phyloP scores from a whole-genome alignment of 148 eudicot genomes.

The Rhododendron simsii region DNA sequence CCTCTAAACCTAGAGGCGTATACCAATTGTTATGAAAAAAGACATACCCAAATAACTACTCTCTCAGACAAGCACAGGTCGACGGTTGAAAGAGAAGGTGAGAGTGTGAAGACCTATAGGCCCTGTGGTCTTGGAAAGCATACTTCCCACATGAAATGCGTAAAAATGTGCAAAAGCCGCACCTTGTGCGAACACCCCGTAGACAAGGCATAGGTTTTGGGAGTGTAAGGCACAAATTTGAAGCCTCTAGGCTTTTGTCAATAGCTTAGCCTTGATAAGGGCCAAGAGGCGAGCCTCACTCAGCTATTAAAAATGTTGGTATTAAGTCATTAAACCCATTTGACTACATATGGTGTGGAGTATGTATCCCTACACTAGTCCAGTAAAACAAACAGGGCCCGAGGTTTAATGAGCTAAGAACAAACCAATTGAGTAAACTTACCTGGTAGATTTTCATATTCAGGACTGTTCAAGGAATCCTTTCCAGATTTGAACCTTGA shows the following conservation, averaged over 20 bases:
- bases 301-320: not conserved
- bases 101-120: not conserved
- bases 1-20: not conserved
- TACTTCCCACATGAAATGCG: not conserved
- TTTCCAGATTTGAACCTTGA: slow-evolving; percentile 44
- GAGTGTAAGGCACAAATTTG: not conserved
- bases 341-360: not conserved
- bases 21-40: not conserved
- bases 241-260: not conserved
- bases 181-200: not conserved
- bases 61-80: not conserved
- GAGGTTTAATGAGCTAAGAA: not conserved
- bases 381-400: not conserved
- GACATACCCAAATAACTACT: not conserved
- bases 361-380: not conserved
- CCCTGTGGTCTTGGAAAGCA: not conserved
- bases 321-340: not conserved
- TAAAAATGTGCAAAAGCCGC: not conserved
- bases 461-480: slow-evolving; percentile 18
- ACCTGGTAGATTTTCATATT: slow-evolving; percentile 42
- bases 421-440: slow-evolving; percentile 19
- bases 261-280: not conserved
- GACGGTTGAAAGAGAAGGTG: not conserved
- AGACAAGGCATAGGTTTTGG: not conserved
- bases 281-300: not conserved